Evolutionary conservation across 2,329 filamentous ascomycete genomes (phyloP).

Genomic region (Colletotrichum truncatum): DNA sequence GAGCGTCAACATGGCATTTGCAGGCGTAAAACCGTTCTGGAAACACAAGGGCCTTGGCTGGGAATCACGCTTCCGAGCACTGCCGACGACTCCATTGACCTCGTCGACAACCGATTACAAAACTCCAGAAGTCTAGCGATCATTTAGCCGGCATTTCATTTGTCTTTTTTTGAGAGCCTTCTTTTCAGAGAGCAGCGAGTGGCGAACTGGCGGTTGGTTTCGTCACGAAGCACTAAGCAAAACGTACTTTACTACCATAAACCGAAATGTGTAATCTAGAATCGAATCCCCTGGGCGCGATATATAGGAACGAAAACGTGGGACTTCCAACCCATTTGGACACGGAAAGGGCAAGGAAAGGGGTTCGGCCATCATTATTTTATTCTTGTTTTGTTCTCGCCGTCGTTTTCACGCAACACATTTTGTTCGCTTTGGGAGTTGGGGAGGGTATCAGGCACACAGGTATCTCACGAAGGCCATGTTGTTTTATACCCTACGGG

Average conservation of each 20-base stretch:
- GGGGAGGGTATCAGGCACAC: slow-evolving; percentile 5
- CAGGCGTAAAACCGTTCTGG: neutral
- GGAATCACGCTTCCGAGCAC: neutral
- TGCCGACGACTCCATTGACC: neutral
- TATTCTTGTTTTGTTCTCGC: slow-evolving; percentile 8
- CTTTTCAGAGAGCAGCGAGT: slow-evolving; percentile 23
- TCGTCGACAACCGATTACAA: neutral
- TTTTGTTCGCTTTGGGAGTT: slow-evolving; percentile 18
- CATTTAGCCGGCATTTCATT: slow-evolving; percentile 27
- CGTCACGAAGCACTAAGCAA: slow-evolving; percentile 16
- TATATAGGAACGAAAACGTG: slow-evolving; percentile 23
- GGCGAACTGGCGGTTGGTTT: slow-evolving; percentile 15
- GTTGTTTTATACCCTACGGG: slow-evolving; percentile 1
- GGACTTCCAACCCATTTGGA: slow-evolving; percentile 5
- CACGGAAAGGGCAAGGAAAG: slow-evolving; percentile 20
- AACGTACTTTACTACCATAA: slow-evolving; percentile 36
- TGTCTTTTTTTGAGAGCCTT: slow-evolving; percentile 27
- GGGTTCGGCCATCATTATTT: slow-evolving; percentile 18
- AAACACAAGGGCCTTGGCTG: neutral
- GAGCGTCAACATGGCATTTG: slow-evolving; percentile 4
- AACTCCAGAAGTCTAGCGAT: slow-evolving; percentile 1
- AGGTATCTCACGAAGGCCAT: slow-evolving; percentile 7
- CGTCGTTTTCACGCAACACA: slow-evolving; percentile 11
- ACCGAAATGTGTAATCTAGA: slow-evolving; percentile 47
- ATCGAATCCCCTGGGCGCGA: slow-evolving; percentile 10